A percentile compares a stretch with the other conserved stretches of the same genome.
Evolutionary conservation across 140 eudicot genomes (phyloP).

Genomic region (Flaveria floridana): DNA sequence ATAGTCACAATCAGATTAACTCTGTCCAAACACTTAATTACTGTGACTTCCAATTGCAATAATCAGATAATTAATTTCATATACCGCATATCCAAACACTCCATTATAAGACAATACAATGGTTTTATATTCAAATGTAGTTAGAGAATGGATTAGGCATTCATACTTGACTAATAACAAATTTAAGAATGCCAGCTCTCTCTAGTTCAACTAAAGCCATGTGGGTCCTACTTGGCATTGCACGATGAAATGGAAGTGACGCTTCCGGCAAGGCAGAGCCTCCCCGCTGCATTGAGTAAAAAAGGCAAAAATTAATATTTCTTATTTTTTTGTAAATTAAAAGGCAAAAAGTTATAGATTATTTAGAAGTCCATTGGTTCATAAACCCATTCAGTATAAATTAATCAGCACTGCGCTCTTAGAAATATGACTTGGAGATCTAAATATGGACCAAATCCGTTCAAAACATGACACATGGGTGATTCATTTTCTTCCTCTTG

Average conservation of each 20-base stretch:
- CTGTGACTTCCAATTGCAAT: not conserved
- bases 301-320: not conserved
- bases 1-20: conserved; percentile 9
- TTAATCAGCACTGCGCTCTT: not conserved
- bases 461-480: not conserved
- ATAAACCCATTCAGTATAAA: not conserved
- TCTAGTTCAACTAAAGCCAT: conserved; percentile 93
- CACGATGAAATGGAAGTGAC: conserved; percentile 88
- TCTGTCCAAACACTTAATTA: not conserved
- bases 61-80: conserved; percentile 3
- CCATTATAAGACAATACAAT: not conserved
- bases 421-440: not conserved
- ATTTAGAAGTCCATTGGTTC: not conserved
- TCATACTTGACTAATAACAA: conserved; percentile 82
- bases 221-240: conserved; percentile 86
- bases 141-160: not conserved
- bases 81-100: conserved; percentile 5
- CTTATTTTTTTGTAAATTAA: not conserved
- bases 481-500: not conserved
- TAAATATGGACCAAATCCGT: not conserved
- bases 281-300: conserved; percentile 56
- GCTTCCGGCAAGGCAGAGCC: conserved; percentile 92
- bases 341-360: not conserved
- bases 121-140: conserved; percentile 1
- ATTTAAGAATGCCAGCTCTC: conserved; percentile 77